Evolutionary conservation across 2,329 filamentous ascomycete genomes (phyloP).

Genomic region (Scedosporium minutisporum): DNA sequence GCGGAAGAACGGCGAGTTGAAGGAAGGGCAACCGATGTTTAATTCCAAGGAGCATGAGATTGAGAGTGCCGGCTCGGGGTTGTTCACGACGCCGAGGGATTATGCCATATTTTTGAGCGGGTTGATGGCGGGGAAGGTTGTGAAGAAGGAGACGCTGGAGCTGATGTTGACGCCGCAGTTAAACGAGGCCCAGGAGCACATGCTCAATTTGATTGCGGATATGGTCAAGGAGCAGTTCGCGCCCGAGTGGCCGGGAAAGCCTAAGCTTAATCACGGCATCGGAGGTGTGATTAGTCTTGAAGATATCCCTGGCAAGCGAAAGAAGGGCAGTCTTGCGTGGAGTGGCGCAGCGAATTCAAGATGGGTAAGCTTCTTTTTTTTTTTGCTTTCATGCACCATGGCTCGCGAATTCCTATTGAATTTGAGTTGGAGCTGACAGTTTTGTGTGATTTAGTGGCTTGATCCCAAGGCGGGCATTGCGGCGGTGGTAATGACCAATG

Average conservation of each 20-base stretch:
- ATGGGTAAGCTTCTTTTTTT: constrained; percentile 24
- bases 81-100: constrained; percentile 22
- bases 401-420: neutral
- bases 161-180: constrained; percentile 23
- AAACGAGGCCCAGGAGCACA: constrained; percentile 17
- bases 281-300: constrained; percentile 28
- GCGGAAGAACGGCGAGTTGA: constrained; percentile 1
- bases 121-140: constrained; percentile 14
- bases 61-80: constrained; percentile 25
- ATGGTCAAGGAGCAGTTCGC: constrained; percentile 16
- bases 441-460: constrained; percentile 15
- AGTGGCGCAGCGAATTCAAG: constrained; percentile 29
- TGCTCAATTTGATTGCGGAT: constrained; percentile 13
- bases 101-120: constrained; percentile 19
- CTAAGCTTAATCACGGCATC: constrained; percentile 25
- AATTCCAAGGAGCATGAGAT: constrained; percentile 12
- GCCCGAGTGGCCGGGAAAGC: constrained; percentile 23
- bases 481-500: constrained; percentile 10
- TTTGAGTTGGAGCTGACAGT: neutral
- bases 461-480: constrained; percentile 15
- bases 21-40: constrained; percentile 5
- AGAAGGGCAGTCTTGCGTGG: constrained; percentile 33
- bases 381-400: neutral
- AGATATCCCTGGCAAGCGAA: constrained; percentile 28
- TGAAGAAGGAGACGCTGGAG: constrained; percentile 13